These are phyloP conservation scores for Lactarius sanguifluus DNA, from an alignment of 768 basidiomycete genomes.

Conservation along the genomic window DNA sequence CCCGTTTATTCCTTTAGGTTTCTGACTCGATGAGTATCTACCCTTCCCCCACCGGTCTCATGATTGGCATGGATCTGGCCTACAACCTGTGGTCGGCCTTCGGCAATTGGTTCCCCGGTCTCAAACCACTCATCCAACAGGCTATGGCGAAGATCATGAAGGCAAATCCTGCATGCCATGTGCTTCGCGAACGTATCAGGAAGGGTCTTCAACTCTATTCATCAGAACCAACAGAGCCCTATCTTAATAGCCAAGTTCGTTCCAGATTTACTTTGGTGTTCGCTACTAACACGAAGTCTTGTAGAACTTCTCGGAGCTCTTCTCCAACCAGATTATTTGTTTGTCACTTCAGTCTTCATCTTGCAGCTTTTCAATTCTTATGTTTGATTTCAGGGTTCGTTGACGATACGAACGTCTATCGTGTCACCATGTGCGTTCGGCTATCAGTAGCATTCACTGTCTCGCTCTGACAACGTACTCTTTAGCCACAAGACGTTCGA, in stretches of 20 bases:
- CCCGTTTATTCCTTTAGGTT: constrained; percentile 46
- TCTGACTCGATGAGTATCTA: constrained; percentile 99
- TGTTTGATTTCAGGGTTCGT: constrained; percentile 74
- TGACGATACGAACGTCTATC: constrained; percentile 99
- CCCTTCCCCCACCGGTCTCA: constrained; percentile 96
- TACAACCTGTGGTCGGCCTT: constrained; percentile 99
- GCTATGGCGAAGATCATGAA: constrained; percentile 99
- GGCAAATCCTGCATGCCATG: constrained; percentile 97
- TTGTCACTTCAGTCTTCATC: constrained; percentile 31
- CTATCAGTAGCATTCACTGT: not conserved
- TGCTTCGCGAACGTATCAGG: constrained; percentile 96
- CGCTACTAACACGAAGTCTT: constrained; percentile 11
- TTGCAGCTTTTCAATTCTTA: not conserved
- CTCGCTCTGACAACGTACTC: constrained; percentile 29
- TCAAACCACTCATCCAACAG: constrained; percentile 97
- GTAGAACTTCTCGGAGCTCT: constrained; percentile 89
- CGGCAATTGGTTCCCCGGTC: constrained; percentile 98
- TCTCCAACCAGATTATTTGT: constrained; percentile 98
- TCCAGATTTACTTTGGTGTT: constrained; percentile 4
- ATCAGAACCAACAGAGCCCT: constrained; percentile 98
- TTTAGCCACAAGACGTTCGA: constrained; percentile 96
- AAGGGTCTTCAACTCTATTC: constrained; percentile 98
- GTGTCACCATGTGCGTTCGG: constrained; percentile 76
- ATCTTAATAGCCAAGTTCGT: constrained; percentile 87
- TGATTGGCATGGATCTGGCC: constrained; percentile 98